A percentile compares a stretch with the other conserved stretches of the same genome.
phyloP scores from a whole-genome alignment of 306 rosid species.

The Phaseolus lunatus region DNA sequence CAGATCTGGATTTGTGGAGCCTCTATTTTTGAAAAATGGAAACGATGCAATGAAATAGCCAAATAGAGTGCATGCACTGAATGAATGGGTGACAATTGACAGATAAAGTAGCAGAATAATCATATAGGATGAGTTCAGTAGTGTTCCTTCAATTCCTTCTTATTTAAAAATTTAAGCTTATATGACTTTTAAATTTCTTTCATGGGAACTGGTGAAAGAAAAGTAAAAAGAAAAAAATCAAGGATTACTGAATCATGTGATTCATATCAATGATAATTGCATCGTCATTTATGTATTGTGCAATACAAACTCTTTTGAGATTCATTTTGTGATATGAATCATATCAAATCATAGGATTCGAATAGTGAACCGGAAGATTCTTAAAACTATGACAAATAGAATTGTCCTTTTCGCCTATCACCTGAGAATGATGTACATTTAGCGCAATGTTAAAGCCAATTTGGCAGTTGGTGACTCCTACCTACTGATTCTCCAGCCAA shows the following conservation, averaged over 20 bases:
- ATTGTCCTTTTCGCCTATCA: background rate
- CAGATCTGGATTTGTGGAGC: background rate
- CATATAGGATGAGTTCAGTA: background rate
- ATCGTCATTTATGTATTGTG: background rate
- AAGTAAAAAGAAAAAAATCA: background rate
- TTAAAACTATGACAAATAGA: background rate
- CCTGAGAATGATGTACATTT: background rate
- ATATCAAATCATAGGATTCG: background rate
- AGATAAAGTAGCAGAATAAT: background rate
- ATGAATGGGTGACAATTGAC: background rate
- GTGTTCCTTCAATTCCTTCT: background rate
- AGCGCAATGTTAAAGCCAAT: constrained; percentile 8
- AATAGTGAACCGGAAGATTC: background rate
- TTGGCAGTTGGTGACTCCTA: background rate
- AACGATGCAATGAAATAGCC: background rate
- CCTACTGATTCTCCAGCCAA: constrained; percentile 1
- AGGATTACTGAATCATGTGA: background rate
- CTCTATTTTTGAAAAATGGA: background rate
- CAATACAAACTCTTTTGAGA: background rate
- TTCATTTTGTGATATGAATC: background rate
- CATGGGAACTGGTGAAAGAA: background rate
- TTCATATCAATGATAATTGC: background rate
- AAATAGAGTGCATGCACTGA: background rate
- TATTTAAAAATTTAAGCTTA: background rate
- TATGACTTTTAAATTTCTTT: background rate